Evolutionary conservation across 805 yeast genomes (phyloP).

Genomic region (Saccharomyces eubayanus): DNA sequence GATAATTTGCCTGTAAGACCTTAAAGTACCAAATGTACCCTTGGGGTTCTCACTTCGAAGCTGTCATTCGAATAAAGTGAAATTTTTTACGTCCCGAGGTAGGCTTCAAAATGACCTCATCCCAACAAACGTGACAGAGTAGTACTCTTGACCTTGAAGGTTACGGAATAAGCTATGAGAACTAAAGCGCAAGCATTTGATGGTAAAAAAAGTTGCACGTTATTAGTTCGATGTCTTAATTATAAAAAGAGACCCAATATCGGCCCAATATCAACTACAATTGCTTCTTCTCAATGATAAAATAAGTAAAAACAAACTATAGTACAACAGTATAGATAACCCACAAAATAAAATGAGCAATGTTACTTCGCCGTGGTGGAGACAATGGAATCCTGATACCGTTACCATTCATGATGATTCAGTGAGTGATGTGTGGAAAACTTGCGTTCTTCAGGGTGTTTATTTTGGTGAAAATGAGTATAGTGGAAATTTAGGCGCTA

Average conservation of each 20-base stretch:
- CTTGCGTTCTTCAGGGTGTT: slow-evolving; percentile 37
- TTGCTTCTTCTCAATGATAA: background rate
- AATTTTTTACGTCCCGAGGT: background rate
- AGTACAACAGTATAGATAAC: background rate
- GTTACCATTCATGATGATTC: slow-evolving; percentile 26
- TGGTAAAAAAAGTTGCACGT: background rate
- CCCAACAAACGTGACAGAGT: background rate
- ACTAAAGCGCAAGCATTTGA: background rate
- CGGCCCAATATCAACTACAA: background rate
- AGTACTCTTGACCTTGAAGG: background rate
- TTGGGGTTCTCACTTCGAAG: background rate
- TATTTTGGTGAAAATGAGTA: slow-evolving; percentile 37
- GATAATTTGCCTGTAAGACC: background rate
- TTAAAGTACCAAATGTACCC: background rate
- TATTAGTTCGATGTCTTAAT: background rate
- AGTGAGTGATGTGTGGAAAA: slow-evolving; percentile 34
- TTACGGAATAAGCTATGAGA: background rate
- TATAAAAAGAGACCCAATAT: background rate
- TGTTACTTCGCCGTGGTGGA: slow-evolving; percentile 13
- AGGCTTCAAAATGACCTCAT: background rate
- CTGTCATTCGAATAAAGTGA: background rate
- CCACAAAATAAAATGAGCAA: background rate
- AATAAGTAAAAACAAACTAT: background rate
- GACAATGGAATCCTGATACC: slow-evolving; percentile 16
- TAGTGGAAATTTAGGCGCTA: slow-evolving; percentile 33